Evolutionary conservation across 2,329 filamentous ascomycete species (phyloP).

Genomic region (Venturia pyrina): DNA sequence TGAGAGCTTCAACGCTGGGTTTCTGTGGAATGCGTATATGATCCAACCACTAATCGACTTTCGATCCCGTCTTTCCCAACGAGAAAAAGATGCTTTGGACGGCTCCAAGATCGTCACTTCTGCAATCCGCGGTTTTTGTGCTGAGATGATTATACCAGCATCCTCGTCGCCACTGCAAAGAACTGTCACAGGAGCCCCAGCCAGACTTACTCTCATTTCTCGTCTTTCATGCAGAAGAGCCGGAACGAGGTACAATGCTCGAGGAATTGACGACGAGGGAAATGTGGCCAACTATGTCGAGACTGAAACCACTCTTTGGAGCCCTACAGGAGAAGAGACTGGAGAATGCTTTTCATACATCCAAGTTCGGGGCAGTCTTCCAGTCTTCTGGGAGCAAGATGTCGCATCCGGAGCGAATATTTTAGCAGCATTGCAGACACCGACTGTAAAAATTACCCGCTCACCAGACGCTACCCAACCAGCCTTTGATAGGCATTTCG

Average conservation of each 20-base stretch:
- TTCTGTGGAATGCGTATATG: constrained; percentile 98
- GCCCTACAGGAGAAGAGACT: constrained; percentile 44
- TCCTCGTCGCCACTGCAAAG: constrained; percentile 60
- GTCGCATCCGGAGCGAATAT: constrained; percentile 42
- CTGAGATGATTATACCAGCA: constrained; percentile 75
- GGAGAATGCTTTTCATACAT: constrained; percentile 79
- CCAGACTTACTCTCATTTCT: constrained; percentile 80
- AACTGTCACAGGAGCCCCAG: constrained; percentile 58
- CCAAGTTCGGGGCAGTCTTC: constrained; percentile 85
- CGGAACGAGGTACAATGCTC: constrained; percentile 91
- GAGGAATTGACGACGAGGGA: constrained; percentile 94
- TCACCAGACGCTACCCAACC: constrained; percentile 86
- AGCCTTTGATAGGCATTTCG: constrained; percentile 92
- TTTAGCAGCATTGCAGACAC: constrained; percentile 54
- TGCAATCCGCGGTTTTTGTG: constrained; percentile 86
- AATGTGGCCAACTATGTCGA: constrained; percentile 99
- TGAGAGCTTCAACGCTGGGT: constrained; percentile 83
- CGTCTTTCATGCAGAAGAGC: constrained; percentile 82
- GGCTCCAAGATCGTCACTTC: constrained; percentile 80
- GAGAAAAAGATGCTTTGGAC: constrained; percentile 73
- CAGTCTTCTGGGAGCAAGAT: constrained; percentile 93
- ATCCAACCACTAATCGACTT: constrained; percentile 88
- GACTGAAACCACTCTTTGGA: constrained; percentile 87
- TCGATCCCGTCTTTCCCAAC: constrained; percentile 64
- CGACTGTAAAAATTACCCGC: constrained; percentile 79